Conservation (phyloP, 2,329 filamentous ascomycete genomes). For the Aspergillus aculeatinus region DNA sequence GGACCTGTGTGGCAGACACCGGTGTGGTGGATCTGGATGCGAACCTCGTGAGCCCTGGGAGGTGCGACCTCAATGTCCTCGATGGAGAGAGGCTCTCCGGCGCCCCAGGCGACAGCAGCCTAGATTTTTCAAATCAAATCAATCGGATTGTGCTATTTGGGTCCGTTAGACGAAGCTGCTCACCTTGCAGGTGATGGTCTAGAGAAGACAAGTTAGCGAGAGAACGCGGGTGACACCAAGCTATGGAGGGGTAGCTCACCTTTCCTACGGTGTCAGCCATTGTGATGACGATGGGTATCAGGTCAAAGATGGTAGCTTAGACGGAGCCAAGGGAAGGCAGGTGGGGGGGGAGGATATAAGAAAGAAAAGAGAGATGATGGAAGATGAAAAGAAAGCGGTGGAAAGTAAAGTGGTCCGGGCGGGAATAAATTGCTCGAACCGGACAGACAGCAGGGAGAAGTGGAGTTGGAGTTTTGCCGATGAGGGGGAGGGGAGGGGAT, state of each 20-base stretch:
- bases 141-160: slow-evolving; percentile 6
- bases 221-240: neutral
- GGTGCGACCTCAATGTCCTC: slow-evolving; percentile 92
- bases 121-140: slow-evolving; percentile 26
- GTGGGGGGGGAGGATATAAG: neutral
- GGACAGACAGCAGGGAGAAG: slow-evolving; percentile 3
- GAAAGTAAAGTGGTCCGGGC: slow-evolving; percentile 1
- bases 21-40: slow-evolving; percentile 95
- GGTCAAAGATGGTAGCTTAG: neutral
- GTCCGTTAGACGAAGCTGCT: slow-evolving; percentile 11
- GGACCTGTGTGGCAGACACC: slow-evolving; percentile 96
- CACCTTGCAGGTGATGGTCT: slow-evolving; percentile 92
- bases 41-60: slow-evolving; percentile 88
- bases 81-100: slow-evolving; percentile 81
- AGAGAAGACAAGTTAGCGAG: slow-evolving; percentile 12
- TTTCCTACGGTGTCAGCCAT: slow-evolving; percentile 60
- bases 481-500: slow-evolving; percentile 16
- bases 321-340: slow-evolving; percentile 1
- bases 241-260: slow-evolving; percentile 34
- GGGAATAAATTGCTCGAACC: slow-evolving; percentile 14
- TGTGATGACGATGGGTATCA: slow-evolving; percentile 25
- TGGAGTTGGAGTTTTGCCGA: slow-evolving; percentile 15
- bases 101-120: slow-evolving; percentile 97
- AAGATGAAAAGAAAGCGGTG: neutral
- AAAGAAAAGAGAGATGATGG: slow-evolving; percentile 7